A percentile compares a stretch with the other conserved stretches of the same genome.
Conservation (phyloP, 495 filamentous ascomycete species). For the Lichenothelia convexa region DNA sequence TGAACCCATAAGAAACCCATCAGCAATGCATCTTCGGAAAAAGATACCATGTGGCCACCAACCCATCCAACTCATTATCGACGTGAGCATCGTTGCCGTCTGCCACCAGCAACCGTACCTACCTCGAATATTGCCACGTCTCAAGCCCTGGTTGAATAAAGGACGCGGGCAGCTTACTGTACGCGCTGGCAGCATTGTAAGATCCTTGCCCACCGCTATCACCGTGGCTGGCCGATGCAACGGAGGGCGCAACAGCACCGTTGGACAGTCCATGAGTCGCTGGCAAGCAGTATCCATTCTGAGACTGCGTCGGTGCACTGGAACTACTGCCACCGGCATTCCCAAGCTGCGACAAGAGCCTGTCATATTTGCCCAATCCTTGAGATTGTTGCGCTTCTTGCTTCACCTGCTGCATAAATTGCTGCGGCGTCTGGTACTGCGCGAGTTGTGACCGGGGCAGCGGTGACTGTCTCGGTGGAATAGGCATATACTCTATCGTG, state of each 20-base stretch:
- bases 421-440: conserved; percentile 6
- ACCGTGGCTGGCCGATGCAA: not conserved
- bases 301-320: not conserved
- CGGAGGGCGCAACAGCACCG: conserved; percentile 10
- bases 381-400: not conserved
- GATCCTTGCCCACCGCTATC: not conserved
- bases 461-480: conserved; percentile 1
- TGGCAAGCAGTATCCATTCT: conserved; percentile 1
- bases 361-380: conserved; percentile 6
- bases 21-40: not conserved
- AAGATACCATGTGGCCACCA: not conserved
- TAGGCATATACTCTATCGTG: conserved; percentile 13
- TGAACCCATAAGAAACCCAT: too few species aligned
- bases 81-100: too few species aligned
- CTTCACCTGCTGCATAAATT: conserved; percentile 8
- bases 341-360: conserved; percentile 2
- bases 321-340: conserved; percentile 2
- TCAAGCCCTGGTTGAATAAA: not conserved
- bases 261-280: conserved; percentile 7
- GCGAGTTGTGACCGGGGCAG: conserved; percentile 1
- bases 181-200: not conserved
- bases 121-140: not conserved
- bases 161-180: not conserved
- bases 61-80: not conserved
- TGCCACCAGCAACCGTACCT: too few species aligned